These are phyloP conservation scores for Cytospora leucostoma DNA, from an alignment of 2,329 filamentous ascomycete species.

Conservation along the genomic window DNA sequence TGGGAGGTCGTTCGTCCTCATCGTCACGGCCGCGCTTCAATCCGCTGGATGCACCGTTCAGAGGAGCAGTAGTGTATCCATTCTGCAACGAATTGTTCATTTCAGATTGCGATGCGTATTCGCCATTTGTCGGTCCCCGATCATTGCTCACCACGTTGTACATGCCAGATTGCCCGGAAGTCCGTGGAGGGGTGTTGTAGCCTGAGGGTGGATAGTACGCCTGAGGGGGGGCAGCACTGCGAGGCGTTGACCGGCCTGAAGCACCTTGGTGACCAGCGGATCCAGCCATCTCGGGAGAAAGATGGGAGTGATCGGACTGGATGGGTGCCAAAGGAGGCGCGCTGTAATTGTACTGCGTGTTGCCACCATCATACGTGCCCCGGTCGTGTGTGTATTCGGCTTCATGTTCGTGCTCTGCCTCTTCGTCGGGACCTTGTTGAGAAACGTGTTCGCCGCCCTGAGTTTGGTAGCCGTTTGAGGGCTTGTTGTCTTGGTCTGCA, in stretches of 20 bases:
- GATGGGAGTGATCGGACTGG: conserved; percentile 71
- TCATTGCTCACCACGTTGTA: conserved; percentile 90
- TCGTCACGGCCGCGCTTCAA: conserved; percentile 47
- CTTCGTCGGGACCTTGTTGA: conserved; percentile 61
- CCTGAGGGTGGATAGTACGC: conserved; percentile 72
- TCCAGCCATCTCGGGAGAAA: conserved; percentile 80
- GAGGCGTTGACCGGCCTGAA: conserved; percentile 82
- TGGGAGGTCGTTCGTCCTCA: conserved; percentile 42
- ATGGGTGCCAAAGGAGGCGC: conserved; percentile 67
- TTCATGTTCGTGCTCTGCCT: conserved; percentile 72
- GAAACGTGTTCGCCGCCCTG: conserved; percentile 57
- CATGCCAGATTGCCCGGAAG: conserved; percentile 72
- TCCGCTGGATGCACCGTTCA: conserved; percentile 61
- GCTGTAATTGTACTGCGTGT: conserved; percentile 77
- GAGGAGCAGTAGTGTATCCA: conserved; percentile 62
- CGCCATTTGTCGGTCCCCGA: conserved; percentile 67
- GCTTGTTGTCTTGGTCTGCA: conserved; percentile 61
- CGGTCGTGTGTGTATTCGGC: conserved; percentile 86
- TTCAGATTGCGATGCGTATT: conserved; percentile 68
- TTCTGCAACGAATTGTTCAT: conserved; percentile 57
- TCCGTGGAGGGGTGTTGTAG: conserved; percentile 79
- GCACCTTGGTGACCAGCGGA: conserved; percentile 78
- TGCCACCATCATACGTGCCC: conserved; percentile 70
- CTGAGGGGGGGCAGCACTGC: conserved; percentile 71
- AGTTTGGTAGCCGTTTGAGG: conserved; percentile 60